phyloP scores from a whole-genome alignment of 805 yeast genomes.

The Pichia californica region DNA sequence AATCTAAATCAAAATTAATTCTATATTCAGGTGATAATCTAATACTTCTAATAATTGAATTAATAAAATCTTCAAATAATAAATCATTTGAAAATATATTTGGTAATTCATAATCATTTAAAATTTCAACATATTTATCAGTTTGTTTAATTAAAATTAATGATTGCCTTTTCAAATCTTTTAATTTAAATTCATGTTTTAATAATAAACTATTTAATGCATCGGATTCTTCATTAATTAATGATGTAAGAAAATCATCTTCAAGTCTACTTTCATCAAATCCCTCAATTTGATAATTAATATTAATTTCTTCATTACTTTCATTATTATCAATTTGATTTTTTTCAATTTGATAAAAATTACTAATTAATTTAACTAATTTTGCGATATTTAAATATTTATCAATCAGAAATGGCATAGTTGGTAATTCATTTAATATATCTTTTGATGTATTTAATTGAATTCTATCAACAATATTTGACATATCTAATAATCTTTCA shows the following conservation, averaged over 20 bases:
- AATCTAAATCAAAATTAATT: background rate
- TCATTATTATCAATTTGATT: background rate
- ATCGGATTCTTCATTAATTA: conserved; percentile 26
- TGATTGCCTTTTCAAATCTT: conserved; percentile 24
- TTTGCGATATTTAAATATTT: conserved; percentile 56
- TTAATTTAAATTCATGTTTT: conserved; percentile 18
- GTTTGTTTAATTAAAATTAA: conserved; percentile 19
- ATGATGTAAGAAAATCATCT: conserved; percentile 49
- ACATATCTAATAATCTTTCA: conserved; percentile 48
- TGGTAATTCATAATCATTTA: conserved; percentile 21
- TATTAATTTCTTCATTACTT: conserved; percentile 12
- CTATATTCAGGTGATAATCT: background rate
- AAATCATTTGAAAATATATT: conserved; percentile 11
- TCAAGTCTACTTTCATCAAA: conserved; percentile 53
- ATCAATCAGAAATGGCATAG: conserved; percentile 64
- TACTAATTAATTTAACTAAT: conserved; percentile 32
- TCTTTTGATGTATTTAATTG: conserved; percentile 50
- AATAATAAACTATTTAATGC: conserved; percentile 20
- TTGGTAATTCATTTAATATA: conserved; percentile 52
- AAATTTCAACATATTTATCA: conserved; percentile 12
- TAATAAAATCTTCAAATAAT: conserved; percentile 11
- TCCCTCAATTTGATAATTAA: conserved; percentile 29
- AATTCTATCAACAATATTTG: conserved; percentile 51
- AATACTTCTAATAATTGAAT: conserved; percentile 10
- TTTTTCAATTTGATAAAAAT: conserved; percentile 11